Evolutionary conservation across 2,329 filamentous ascomycete species (phyloP).

Genomic region (Ceratocystiopsis sp.): DNA sequence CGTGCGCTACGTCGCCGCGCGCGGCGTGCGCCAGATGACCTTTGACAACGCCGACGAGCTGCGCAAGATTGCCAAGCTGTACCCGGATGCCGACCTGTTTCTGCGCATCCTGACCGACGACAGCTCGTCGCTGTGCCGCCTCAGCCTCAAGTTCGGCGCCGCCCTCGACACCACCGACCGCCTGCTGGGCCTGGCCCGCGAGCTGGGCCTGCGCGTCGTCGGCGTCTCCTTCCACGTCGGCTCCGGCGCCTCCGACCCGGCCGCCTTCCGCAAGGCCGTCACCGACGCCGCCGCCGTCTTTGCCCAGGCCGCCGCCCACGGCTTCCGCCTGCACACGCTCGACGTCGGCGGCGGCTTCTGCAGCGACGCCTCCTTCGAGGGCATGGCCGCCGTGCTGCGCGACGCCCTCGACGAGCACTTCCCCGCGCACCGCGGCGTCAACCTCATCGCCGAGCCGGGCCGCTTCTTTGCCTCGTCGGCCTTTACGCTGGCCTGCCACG

Average conservation of each 20-base stretch:
- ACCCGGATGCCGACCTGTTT: constrained; percentile 75
- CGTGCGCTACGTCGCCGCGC: constrained; percentile 70
- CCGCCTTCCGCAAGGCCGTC: constrained; percentile 79
- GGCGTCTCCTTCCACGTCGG: constrained; percentile 97
- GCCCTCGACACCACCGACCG: constrained; percentile 64
- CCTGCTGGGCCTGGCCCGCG: constrained; percentile 63
- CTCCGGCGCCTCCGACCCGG: constrained; percentile 86
- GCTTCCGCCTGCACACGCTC: constrained; percentile 69
- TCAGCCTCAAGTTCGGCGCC: constrained; percentile 96
- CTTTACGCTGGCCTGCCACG: constrained; percentile 87
- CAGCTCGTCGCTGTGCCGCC: constrained; percentile 78
- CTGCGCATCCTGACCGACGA: constrained; percentile 94
- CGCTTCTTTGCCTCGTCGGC: constrained; percentile 90
- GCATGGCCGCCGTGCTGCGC: constrained; percentile 68
- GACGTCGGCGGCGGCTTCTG: constrained; percentile 92
- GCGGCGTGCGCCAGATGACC: constrained; percentile 93
- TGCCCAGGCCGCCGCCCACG: constrained; percentile 60
- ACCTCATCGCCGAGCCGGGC: constrained; percentile 88
- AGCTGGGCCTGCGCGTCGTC: constrained; percentile 75
- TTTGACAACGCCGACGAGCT: constrained; percentile 98
- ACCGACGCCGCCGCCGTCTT: constrained; percentile 80
- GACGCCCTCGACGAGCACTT: constrained; percentile 76
- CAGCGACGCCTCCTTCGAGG: constrained; percentile 67
- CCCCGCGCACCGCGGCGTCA: constrained; percentile 51
- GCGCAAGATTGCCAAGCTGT: constrained; percentile 91